Evolutionary conservation across 2,329 filamentous ascomycete species (phyloP), one percentile per base, ranked within the genome.

Genomic region (Hypoxylon sp.): DNA sequence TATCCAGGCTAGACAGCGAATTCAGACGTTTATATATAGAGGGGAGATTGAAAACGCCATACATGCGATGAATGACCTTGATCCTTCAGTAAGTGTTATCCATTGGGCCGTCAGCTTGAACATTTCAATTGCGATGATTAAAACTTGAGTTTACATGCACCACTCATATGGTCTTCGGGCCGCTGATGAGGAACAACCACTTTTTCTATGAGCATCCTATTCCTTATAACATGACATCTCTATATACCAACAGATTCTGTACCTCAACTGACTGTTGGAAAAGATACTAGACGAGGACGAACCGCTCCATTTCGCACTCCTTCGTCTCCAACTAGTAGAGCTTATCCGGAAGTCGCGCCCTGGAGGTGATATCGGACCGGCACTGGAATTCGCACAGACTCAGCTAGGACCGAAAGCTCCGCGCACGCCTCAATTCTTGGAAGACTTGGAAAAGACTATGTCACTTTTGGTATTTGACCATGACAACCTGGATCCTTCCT

Each of bases 91-190:
- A 89, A 81, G 92, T 76, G 44, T 26, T 30, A 65, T 64, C 50
- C 9, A 22, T 20, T 38, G 12, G 28, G 60, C 11, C 36, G 52
- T 54, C 30, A 9, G 28, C 12, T 49, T 42, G 56, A 30, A 62
- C 49, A 36, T 22, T 50, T 52, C 46, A 66, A 71, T 64, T 87
- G 85, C 87, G 81, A 94, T 96, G 96, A 99, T 99, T 97, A 97
- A 84, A 92, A 85, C 76, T 78, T 76, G 83, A 86, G 85, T 91
- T 97, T 85, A 78, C 95, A 99, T 99, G 96, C 96, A 99, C 96
- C 96, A 99, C 96, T 93, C 96, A 93, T 96, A 98, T 88, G 85
- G 85, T 86, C 88, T 89, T 87, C 84, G 84, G 88, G 89, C 89
- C 87, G 81, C 88, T 96, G 96, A 96, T 96, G 95, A 98, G 86